Evolutionary conservation across 2,329 filamentous ascomycete genomes (phyloP), one percentile per base, ranked within the genome.

Genomic region (Diplocarpon mali): DNA sequence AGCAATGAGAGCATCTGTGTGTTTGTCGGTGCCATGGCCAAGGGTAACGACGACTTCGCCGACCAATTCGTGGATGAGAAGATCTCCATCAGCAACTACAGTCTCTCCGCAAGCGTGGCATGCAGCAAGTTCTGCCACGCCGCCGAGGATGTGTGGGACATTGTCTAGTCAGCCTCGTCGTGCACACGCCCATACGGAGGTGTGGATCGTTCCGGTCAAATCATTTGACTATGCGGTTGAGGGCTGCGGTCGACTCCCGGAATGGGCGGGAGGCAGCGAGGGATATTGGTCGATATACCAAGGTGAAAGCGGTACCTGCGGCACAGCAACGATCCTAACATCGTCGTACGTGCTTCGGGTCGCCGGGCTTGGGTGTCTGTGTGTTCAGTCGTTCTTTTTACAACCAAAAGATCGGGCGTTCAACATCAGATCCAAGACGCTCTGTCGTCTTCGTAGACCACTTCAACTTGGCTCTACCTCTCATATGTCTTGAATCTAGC

Each of bases 61-160:
- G 92, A 98, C 62, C 76, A 78, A 34, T 87, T 85, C 67, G 93
- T 96, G 60, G 90, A 96, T 62, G 92, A 98, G 68, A 86, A 93
- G 60, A 96, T 98, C 62, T 87, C 85, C 58, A 96, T 98, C 69
- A 96, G 90, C 73, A 95, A 95, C 67, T 98, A 85, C 74, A 95
- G 89, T 61, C 74, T 98, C 52, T 95, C 87, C 61, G 92, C 92
- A 50, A 96, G 90, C 70, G 92, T 98, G 51, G 90, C 92, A 35
- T 98, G 92, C 75, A 95, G 90, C 78, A 98, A 96, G 67, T 96
- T 98, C 72, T 96, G 92, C 67, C 92, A 98, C 67, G 92, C 90
- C 34, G 90, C 89, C 35, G 92, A 98, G 68, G 92, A 98, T 65
- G 83, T 83, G 30, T 98, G 92, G 92, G 80, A 86, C 62, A 85